These are phyloP conservation scores for Cryphonectria carpinicola DNA, from an alignment of 2,329 filamentous ascomycete genomes.

Conservation along the genomic window DNA sequence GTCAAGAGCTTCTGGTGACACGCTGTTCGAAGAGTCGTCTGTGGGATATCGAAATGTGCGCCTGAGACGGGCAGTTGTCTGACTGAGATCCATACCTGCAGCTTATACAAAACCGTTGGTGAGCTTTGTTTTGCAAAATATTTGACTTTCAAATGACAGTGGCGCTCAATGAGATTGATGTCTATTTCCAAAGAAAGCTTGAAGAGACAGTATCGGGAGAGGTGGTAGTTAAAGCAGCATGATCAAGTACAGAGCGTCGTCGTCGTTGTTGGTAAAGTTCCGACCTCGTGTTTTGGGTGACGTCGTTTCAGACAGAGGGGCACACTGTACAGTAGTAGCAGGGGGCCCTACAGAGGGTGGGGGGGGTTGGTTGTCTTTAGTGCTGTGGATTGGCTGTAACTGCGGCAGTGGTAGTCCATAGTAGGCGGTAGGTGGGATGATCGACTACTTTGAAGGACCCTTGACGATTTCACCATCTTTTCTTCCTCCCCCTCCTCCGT, in stretches of 20 bases:
- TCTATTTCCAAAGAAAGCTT: background rate
- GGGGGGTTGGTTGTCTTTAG: background rate
- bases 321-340: background rate
- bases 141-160: no score
- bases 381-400: background rate
- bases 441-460: constrained; percentile 16
- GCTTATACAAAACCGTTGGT: background rate
- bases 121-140: background rate
- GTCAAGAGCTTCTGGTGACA: constrained; percentile 67
- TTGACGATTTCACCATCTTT: constrained; percentile 8
- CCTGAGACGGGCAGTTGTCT: constrained; percentile 64
- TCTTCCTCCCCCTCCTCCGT: background rate
- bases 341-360: no score
- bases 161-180: background rate
- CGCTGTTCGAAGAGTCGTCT: constrained; percentile 58
- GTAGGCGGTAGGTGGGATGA: constrained; percentile 23
- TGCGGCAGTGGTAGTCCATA: background rate
- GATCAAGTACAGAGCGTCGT: background rate
- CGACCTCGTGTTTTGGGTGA: background rate
- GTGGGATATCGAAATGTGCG: constrained; percentile 77
- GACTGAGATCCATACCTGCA: constrained; percentile 32
- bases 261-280: background rate
- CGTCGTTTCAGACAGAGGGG: background rate
- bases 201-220: background rate
- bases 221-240: background rate